phyloP scores from a whole-genome alignment of 164 flowering plant genomes.

The Cinnamomum micranthum region DNA sequence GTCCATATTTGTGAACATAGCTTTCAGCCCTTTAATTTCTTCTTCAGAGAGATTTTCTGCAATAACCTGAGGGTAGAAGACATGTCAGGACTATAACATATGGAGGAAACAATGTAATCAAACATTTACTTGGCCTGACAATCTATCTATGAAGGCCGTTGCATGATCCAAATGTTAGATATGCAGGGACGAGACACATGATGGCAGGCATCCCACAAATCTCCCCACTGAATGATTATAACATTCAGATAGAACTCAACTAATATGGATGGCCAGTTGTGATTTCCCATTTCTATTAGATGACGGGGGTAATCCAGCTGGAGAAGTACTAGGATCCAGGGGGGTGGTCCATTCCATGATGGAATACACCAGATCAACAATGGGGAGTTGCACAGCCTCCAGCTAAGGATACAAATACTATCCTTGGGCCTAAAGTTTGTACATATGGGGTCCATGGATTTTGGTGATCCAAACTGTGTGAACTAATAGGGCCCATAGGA shows the following conservation, averaged over 20 bases:
- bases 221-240: not conserved
- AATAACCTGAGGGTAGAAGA: conserved; percentile 49
- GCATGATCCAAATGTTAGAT: not conserved
- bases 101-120: not conserved
- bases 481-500: not conserved
- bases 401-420: not conserved
- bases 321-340: not conserved
- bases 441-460: not conserved
- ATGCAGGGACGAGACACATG: not conserved
- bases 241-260: not conserved
- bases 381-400: not conserved
- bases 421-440: not conserved
- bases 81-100: not conserved
- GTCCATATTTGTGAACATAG: conserved; percentile 85
- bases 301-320: not conserved
- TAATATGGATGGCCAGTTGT: not conserved
- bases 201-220: not conserved
- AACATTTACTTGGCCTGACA: too few species aligned
- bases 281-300: not conserved
- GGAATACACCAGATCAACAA: not conserved
- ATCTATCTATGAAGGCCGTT: too few species aligned
- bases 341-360: not conserved
- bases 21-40: conserved; percentile 87
- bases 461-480: not conserved
- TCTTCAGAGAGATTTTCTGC: conserved; percentile 85